Base-by-base conservation (phyloP, 148 eudicot genomes). In the Vaccinium darrowii region DNA sequence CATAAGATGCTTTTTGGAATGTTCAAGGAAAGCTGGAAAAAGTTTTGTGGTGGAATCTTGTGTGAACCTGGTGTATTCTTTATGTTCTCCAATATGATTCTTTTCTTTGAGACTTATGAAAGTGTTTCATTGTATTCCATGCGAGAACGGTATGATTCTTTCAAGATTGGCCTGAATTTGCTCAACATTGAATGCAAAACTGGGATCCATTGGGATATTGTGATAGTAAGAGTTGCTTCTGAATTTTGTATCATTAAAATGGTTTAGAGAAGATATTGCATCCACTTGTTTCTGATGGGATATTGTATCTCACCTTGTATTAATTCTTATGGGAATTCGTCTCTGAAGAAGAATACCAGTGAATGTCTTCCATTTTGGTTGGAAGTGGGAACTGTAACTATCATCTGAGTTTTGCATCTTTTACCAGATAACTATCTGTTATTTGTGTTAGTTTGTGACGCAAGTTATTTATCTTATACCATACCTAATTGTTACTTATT, bases 401-500 rank as follows among this genome's bases (percentile, higher is more conserved):
- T 78, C 58, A 39, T 74, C 49, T 74, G 50, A 51, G 60, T n/a
- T 78, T 77, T 52, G 60, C 57, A 51, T 52, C 57, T 23, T 78
- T 51, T 51, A 8, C 27, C 0, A 25, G 80, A 51, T 77, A 23
- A n/a, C 12, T 19, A 25, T 5, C 7, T 23, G 16, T 78, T n/a
- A 5, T 54, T 78, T 47, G 10, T 16, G 11, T 78, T 53, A 53
- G 43, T 53, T 78, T 52, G 39, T 27, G 21, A 49, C 16, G 21
- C 58, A 23, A 51, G 43, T 53, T 25, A 78, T 53, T 56, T n/a
- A 10, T 50, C 1, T 8, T 11, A 12, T 50, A 21, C 9, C 10
- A 18, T 49, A 49, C 79, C 63, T 78, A 53, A 65, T 84, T 67
- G 18, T 15, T 79, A 69, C 6, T 23, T 36, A 21, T 85, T 72